Evolutionary conservation across 768 basidiomycete genomes (phyloP).

Genomic region (Russula brevipes): DNA sequence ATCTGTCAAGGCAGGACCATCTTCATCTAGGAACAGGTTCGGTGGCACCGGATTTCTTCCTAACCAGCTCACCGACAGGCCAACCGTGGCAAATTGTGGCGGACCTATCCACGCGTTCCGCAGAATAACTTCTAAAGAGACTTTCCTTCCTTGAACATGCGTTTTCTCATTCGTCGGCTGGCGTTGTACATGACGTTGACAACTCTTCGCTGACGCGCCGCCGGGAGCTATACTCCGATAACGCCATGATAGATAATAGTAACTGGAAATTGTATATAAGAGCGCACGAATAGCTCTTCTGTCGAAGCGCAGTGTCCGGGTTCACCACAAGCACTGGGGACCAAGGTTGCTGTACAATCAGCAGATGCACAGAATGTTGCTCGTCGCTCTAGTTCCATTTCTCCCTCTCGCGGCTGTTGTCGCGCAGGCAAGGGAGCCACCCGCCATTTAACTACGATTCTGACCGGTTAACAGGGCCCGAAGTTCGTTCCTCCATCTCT

Average conservation of each 20-base stretch:
- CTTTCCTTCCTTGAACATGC: neutral
- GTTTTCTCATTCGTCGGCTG: neutral
- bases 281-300: too few relatives aligned
- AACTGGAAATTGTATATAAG: too few relatives aligned
- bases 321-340: too few relatives aligned
- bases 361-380: neutral
- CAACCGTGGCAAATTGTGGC: too few relatives aligned
- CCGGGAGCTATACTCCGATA: neutral
- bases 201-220: neutral
- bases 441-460: neutral
- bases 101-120: too few relatives aligned
- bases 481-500: slow-evolving; percentile 1
- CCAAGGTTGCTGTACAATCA: too few relatives aligned
- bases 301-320: too few relatives aligned
- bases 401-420: neutral
- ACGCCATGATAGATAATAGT: too few relatives aligned
- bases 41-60: too few relatives aligned
- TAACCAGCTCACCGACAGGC: too few relatives aligned
- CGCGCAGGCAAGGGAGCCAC: neutral
- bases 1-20: too few relatives aligned
- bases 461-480: neutral
- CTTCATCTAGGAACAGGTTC: too few relatives aligned
- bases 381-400: neutral
- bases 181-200: neutral
- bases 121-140: neutral